A percentile compares a stretch with the other conserved stretches of the same genome.
Conservation (phyloP, 73 alveolate species). For the Strombidium stylifer region DNA sequence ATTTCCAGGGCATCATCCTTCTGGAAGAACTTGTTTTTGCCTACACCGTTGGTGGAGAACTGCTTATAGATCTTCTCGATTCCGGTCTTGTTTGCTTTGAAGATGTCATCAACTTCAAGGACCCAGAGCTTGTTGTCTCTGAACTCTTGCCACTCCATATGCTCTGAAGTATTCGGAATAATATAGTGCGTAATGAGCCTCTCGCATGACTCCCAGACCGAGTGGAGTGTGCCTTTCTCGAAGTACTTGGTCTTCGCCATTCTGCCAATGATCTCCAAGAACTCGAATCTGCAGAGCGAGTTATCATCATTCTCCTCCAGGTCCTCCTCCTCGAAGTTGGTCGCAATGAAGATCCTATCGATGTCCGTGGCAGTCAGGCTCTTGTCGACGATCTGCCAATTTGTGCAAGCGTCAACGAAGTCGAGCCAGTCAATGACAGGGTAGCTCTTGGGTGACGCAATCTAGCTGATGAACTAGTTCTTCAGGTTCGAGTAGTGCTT, state of each 20-base stretch:
- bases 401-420: conserved; percentile 29
- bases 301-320: conserved; percentile 57
- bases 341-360: conserved; percentile 59
- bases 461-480: conserved; percentile 20
- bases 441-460: conserved; percentile 28
- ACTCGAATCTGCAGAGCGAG: conserved; percentile 66
- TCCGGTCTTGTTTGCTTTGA: conserved; percentile 39
- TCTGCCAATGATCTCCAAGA: conserved; percentile 67
- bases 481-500: conserved; percentile 14
- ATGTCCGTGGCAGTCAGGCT: conserved; percentile 31
- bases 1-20: no score
- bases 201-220: conserved; percentile 4
- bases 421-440: conserved; percentile 62
- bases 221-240: conserved; percentile 36
- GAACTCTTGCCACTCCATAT: conserved; percentile 2
- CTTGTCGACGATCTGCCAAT: conserved; percentile 52
- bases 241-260: conserved; percentile 56
- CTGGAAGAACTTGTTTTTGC: no score
- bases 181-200: conserved; percentile 22
- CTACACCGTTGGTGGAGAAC: no score
- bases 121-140: conserved; percentile 28
- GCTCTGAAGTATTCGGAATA: conserved; percentile 8
- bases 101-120: conserved; percentile 37
- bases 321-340: conserved; percentile 37
- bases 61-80: conserved; percentile 5